Base-by-base conservation (phyloP, 495 filamentous ascomycete genomes). In the Podospora fimiseda region DNA sequence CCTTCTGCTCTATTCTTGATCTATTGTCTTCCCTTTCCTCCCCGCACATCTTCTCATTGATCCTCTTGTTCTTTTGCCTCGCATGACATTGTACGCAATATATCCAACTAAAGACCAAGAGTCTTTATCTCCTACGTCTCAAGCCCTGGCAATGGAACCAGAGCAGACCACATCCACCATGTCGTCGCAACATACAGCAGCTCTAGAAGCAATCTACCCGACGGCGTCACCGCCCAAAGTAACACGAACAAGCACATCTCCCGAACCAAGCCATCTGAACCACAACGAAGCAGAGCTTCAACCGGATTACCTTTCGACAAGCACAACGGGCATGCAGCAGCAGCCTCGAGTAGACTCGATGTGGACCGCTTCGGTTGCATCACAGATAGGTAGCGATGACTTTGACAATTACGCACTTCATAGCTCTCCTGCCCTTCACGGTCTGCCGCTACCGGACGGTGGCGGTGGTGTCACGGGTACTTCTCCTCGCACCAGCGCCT, bases 351-450 rank as follows among this genome's bases (percentile, higher is more conserved):
- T 4, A 15, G 6, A 16, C 2, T 48, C 55, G 9, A 30, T 52
- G 18, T 65, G 62, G 62, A 59, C 42, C 41, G 51, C 50, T 8
- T 58, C 46, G 14, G 27, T 60, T 30, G 48, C 36, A 16, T 27
- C 53, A 16, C 57, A 53, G 48, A 37, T 46, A 16, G 51, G 48
- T 39, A 59, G 50, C 38, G 55, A 60, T 20, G 57, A 58, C 16
- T 61, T 54, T 16, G 58, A 60, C 14, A 50, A 68, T 55, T 66
- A 65, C 55, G 39, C 65, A 5, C 41, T 68, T 2, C 62, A 68
- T 50, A 53, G 53, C 39, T 60, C 64, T 13, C 56, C 61, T 2
- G 37, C 47, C 1, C 13, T 42, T 1, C 47, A 37, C 24, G 50
- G 52, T 16, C 48, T 61, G 13, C 36, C 54, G 19, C 52, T 37